phyloP scores from a whole-genome alignment of 345 rosid genomes.

The Durio zibethinus region DNA sequence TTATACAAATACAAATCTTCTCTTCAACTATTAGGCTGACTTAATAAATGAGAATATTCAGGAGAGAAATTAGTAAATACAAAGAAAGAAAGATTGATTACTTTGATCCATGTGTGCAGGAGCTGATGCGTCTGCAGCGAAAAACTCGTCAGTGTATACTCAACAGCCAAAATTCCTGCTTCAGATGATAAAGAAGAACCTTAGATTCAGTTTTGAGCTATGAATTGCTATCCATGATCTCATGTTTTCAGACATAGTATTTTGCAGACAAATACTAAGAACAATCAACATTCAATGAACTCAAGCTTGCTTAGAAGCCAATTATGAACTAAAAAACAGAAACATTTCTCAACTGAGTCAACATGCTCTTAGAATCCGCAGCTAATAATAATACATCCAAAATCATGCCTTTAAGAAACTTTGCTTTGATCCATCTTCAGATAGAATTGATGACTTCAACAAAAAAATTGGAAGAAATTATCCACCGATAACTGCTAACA shows the following conservation, averaged over 20 bases:
- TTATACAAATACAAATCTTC: background rate
- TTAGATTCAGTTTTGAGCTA: background rate
- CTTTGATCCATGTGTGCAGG: conserved; percentile 4
- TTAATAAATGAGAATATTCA: background rate
- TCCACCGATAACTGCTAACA: background rate
- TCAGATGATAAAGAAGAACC: background rate
- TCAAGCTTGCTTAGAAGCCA: background rate
- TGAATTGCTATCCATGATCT: background rate
- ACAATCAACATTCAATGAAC: background rate
- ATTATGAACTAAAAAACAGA: background rate
- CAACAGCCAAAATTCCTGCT: background rate
- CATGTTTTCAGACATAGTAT: background rate
- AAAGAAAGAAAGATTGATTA: background rate
- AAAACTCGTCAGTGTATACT: background rate
- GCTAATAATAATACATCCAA: too few species aligned
- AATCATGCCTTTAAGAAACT: too few species aligned
- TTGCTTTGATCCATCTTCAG: too few species aligned
- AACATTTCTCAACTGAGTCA: too few species aligned
- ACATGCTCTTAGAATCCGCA: too few species aligned
- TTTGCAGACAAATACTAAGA: background rate
- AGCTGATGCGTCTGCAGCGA: background rate
- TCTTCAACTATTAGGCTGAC: background rate
- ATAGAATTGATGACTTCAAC: too few species aligned
- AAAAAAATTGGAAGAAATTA: background rate
- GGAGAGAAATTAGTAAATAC: background rate